These are phyloP conservation scores for Sugiyamaella lignohabitans DNA, from an alignment of 805 yeast species.

Conservation along the genomic window DNA sequence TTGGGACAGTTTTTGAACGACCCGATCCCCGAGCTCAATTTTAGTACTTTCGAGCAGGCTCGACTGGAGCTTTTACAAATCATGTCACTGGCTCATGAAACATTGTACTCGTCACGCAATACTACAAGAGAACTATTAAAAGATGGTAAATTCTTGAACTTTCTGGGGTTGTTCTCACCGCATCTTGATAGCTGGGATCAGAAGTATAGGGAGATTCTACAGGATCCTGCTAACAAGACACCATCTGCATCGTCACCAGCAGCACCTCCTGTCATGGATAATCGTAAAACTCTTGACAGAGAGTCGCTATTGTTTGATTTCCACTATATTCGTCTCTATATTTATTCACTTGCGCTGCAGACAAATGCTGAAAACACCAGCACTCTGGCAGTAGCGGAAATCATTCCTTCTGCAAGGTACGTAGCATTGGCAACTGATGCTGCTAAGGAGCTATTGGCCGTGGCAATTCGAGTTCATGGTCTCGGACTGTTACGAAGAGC, in stretches of 20 bases:
- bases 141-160: conserved; percentile 47
- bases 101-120: conserved; percentile 52
- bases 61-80: conserved; percentile 74
- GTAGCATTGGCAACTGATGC: conserved; percentile 77
- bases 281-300: conserved; percentile 42
- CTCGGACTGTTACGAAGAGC: conserved; percentile 60
- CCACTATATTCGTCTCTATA: conserved; percentile 75
- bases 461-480: conserved; percentile 60
- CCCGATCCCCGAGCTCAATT: conserved; percentile 44
- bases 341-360: conserved; percentile 71
- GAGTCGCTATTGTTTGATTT: conserved; percentile 77
- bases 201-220: conserved; percentile 49
- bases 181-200: conserved; percentile 72
- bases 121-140: conserved; percentile 31
- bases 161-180: conserved; percentile 68
- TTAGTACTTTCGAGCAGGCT: conserved; percentile 63
- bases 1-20: conserved; percentile 58
- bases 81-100: conserved; percentile 74
- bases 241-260: neutral
- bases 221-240: conserved; percentile 13
- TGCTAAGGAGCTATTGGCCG: conserved; percentile 70
- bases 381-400: conserved; percentile 52
- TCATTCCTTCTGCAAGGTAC: conserved; percentile 60
- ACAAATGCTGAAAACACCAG: conserved; percentile 23
- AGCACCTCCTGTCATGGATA: conserved; percentile 6